phyloP scores from a whole-genome alignment of 75 land plant species.

The Picea glauca region DNA sequence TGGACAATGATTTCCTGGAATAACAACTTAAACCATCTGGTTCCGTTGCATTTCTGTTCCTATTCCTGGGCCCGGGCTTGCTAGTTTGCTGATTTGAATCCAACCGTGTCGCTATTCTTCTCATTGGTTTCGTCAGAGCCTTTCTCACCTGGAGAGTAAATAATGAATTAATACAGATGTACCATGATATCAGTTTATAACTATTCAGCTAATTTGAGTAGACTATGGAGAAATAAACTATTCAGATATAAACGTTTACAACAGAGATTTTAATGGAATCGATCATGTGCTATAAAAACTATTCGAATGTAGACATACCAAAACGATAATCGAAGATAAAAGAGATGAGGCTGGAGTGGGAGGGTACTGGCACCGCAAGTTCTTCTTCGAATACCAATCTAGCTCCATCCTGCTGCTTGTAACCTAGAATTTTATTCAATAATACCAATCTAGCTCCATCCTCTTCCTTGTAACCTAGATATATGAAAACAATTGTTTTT shows the following conservation, averaged over 20 bases:
- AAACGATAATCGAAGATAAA: not conserved
- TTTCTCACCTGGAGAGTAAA: not conserved
- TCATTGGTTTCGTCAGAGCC: slow-evolving; percentile 4
- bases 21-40: not conserved
- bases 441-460: too few species aligned
- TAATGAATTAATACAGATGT: not conserved
- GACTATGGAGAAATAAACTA: not conserved
- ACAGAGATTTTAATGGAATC: not conserved
- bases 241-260: not conserved
- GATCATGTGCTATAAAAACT: not conserved
- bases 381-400: slow-evolving; percentile 8
- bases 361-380: not conserved
- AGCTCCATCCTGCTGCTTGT: not conserved
- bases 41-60: not conserved
- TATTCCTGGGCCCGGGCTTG: not conserved
- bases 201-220: too few species aligned
- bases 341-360: not conserved
- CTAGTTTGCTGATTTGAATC: not conserved
- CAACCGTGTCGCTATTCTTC: not conserved
- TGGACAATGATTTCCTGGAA: not conserved
- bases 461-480: too few species aligned
- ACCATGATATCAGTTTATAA: too few species aligned
- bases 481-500: too few species aligned
- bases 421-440: not conserved
- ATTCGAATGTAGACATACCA: not conserved